Evolutionary conservation across 768 basidiomycete species (phyloP).

Genomic region (Sarcodon sp.): DNA sequence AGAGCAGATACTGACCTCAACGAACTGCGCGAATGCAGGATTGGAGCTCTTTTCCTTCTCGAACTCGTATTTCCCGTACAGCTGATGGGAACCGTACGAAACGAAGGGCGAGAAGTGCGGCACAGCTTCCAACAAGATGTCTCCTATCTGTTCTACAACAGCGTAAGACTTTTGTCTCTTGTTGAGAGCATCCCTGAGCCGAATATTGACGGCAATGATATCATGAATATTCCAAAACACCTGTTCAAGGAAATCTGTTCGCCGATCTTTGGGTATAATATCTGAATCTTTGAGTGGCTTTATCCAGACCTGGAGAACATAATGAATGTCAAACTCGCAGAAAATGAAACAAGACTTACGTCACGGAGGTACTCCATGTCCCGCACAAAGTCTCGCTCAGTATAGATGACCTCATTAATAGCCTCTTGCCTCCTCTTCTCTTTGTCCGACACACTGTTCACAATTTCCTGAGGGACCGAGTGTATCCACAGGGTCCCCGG

Average conservation of each 20-base stretch:
- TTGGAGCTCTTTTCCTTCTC: slow-evolving; percentile 87
- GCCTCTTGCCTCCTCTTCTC: slow-evolving; percentile 97
- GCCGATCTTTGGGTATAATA: slow-evolving; percentile 63
- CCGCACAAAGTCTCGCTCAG: slow-evolving; percentile 94
- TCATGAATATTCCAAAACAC: slow-evolving; percentile 98
- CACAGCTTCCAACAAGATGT: slow-evolving; percentile 78
- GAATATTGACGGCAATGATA: slow-evolving; percentile 83
- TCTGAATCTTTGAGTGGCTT: slow-evolving; percentile 68
- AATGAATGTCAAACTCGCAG: slow-evolving; percentile 1
- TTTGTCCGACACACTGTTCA: slow-evolving; percentile 80
- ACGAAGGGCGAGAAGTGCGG: slow-evolving; percentile 90
- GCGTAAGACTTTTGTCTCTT: slow-evolving; percentile 94
- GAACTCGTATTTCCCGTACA: slow-evolving; percentile 98
- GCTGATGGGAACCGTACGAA: slow-evolving; percentile 88
- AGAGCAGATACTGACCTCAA: slow-evolving; percentile 55
- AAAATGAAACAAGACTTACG: slow-evolving; percentile 29
- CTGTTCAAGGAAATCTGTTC: slow-evolving; percentile 80
- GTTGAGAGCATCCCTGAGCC: slow-evolving; percentile 85
- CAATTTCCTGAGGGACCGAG: slow-evolving; percentile 88
- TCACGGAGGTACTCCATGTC: slow-evolving; percentile 98
- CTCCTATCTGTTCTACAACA: slow-evolving; percentile 85
- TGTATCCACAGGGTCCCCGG: slow-evolving; percentile 91
- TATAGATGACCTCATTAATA: slow-evolving; percentile 93
- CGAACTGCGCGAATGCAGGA: slow-evolving; percentile 86
- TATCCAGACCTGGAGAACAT: slow-evolving; percentile 62